Evolutionary conservation across 2,329 filamentous ascomycete species (phyloP).

Genomic region (Arthroderma sp.): DNA sequence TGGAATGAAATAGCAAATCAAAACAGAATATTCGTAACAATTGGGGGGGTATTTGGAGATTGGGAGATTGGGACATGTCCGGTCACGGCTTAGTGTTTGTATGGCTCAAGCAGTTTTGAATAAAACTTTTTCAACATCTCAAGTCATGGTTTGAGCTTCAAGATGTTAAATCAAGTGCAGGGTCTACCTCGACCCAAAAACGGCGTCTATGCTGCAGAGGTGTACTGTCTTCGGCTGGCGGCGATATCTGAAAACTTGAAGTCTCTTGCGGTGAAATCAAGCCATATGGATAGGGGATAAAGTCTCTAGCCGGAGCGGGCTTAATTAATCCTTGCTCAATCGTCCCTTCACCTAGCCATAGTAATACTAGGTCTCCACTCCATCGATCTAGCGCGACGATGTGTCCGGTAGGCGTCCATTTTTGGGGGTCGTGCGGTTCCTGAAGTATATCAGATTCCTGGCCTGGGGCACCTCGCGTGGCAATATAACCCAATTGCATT

Average conservation of each 20-base stretch:
- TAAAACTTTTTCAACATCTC: background rate
- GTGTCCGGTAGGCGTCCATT: slow-evolving; percentile 24
- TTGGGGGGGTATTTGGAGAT: too few relatives aligned
- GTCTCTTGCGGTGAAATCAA: background rate
- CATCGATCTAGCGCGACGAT: slow-evolving; percentile 25
- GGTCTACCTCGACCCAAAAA: slow-evolving; percentile 17
- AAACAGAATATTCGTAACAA: too few relatives aligned
- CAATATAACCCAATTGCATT: slow-evolving; percentile 26
- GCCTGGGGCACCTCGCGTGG: slow-evolving; percentile 10
- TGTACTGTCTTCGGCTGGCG: background rate
- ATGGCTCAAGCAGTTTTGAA: too few relatives aligned
- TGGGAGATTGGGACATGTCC: too few relatives aligned
- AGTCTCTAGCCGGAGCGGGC: background rate
- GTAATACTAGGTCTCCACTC: slow-evolving; percentile 16
- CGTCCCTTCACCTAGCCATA: slow-evolving; percentile 19
- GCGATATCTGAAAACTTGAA: background rate
- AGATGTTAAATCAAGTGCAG: slow-evolving; percentile 12
- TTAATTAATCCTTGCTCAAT: slow-evolving; percentile 16
- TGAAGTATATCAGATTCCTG: background rate
- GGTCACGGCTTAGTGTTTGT: too few relatives aligned
- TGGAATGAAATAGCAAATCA: too few relatives aligned
- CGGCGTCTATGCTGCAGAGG: background rate
- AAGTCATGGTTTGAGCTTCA: background rate
- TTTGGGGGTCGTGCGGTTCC: slow-evolving; percentile 2
- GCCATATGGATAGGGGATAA: background rate